Conservation (phyloP, 2,329 filamentous ascomycete genomes). For the Coccinonectria pachysandricola region DNA sequence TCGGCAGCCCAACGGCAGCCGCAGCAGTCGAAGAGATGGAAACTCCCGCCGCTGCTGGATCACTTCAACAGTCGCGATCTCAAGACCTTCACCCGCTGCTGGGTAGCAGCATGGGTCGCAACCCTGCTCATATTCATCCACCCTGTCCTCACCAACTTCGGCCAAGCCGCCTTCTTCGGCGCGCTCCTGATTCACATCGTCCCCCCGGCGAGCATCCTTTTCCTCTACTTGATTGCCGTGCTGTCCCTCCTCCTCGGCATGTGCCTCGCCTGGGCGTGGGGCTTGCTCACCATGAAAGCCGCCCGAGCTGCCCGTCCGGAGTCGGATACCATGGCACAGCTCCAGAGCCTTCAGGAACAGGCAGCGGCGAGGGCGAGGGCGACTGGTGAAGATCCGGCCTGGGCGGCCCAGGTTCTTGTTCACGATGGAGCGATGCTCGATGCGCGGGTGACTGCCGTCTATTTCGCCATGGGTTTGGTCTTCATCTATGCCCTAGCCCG, state of each 20-base stretch:
- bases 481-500: constrained; percentile 36
- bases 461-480: constrained; percentile 27
- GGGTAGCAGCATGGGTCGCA: constrained; percentile 34
- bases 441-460: constrained; percentile 30
- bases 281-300: constrained; percentile 37
- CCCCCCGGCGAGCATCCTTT: constrained; percentile 34
- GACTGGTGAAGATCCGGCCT: constrained; percentile 11
- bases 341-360: constrained; percentile 24
- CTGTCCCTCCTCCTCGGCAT: constrained; percentile 35
- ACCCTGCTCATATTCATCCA: constrained; percentile 36
- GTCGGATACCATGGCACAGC: constrained; percentile 24
- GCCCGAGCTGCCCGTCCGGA: constrained; percentile 32
- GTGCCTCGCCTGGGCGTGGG: constrained; percentile 39
- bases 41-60: constrained; percentile 26
- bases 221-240: constrained; percentile 32
- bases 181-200: constrained; percentile 32
- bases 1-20: too few relatives aligned
- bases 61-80: constrained; percentile 38
- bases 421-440: constrained; percentile 38
- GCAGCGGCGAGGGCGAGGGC: constrained; percentile 24
- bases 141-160: constrained; percentile 29
- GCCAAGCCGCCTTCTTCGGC: constrained; percentile 35
- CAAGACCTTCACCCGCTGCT: constrained; percentile 36
- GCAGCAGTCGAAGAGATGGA: too few relatives aligned
- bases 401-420: constrained; percentile 26